phyloP scores from a whole-genome alignment of 2,329 filamentous ascomycete genomes.

The Aspergillus caelatus region DNA sequence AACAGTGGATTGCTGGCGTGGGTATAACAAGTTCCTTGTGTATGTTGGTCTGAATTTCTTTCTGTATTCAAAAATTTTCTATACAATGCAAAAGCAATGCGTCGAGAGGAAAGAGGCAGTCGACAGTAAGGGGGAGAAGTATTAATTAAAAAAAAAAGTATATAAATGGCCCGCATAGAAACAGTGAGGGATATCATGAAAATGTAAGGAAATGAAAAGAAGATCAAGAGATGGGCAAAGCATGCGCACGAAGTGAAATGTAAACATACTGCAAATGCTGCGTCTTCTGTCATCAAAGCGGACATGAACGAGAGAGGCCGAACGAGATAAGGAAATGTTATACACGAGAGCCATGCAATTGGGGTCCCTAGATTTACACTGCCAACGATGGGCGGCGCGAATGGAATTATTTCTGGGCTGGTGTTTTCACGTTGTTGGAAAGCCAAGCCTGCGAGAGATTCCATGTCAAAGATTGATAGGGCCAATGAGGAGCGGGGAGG shows the following conservation, averaged over 20 bases:
- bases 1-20: not conserved
- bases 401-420: slow-evolving; percentile 41
- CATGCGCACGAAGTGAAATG: slow-evolving; percentile 23
- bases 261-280: slow-evolving; percentile 38
- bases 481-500: not conserved
- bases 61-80: slow-evolving; percentile 22
- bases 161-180: slow-evolving; percentile 36
- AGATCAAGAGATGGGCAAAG: slow-evolving; percentile 26
- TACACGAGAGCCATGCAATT: slow-evolving; percentile 33
- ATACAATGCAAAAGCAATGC: slow-evolving; percentile 14
- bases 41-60: slow-evolving; percentile 17
- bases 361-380: slow-evolving; percentile 23
- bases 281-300: slow-evolving; percentile 47
- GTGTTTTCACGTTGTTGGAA: slow-evolving; percentile 77
- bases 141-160: slow-evolving; percentile 38
- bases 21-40: not conserved
- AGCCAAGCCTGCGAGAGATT: slow-evolving; percentile 63
- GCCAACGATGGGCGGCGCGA: slow-evolving; percentile 12
- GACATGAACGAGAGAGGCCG: slow-evolving; percentile 37
- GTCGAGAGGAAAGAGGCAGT: slow-evolving; percentile 21
- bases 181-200: slow-evolving; percentile 49
- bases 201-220: slow-evolving; percentile 28
- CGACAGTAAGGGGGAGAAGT: slow-evolving; percentile 19
- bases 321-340: slow-evolving; percentile 34
- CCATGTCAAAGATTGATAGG: slow-evolving; percentile 14